These are phyloP conservation scores for Fusarium newnesense DNA, from an alignment of 2,329 filamentous ascomycete genomes.

Conservation along the genomic window DNA sequence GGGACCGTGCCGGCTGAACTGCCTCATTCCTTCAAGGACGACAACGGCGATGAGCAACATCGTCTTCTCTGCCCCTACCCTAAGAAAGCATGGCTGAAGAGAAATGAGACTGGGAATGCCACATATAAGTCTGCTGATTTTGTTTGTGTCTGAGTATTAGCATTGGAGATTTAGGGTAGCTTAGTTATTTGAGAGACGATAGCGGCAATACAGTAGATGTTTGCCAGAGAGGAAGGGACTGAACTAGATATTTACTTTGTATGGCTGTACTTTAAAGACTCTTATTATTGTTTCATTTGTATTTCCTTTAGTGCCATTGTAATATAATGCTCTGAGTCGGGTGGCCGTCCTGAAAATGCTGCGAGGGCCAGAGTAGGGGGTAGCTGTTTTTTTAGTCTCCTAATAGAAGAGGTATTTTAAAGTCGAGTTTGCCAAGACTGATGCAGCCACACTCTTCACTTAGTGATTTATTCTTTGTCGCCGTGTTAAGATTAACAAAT, in stretches of 20 bases:
- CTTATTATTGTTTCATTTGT: rapidly evolving
- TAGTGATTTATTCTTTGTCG: no score
- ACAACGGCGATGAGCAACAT: not conserved
- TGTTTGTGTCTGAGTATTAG: not conserved
- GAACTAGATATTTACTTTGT: not conserved
- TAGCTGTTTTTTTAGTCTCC: no score
- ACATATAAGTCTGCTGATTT: not conserved
- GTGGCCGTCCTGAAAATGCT: no score
- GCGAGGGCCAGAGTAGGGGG: no score
- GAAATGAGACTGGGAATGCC: rapidly evolving
- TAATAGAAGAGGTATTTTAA: no score
- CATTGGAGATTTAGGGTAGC: not conserved
- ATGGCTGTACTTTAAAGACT: rapidly evolving
- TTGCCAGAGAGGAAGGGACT: rapidly evolving
- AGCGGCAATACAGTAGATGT: not conserved
- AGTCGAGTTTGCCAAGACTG: no score
- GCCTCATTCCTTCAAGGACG: not conserved
- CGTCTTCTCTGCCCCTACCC: not conserved
- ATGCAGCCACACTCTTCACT: no score
- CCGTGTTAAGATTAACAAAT: no score
- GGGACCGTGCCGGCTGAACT: slow-evolving; percentile 39
- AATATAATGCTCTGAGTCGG: no score
- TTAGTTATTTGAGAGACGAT: rapidly evolving
- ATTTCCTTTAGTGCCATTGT: rapidly evolving
- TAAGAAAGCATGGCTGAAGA: not conserved